Evolutionary conservation across 176 grass and related monocot species (phyloP).

Genomic region (Oryza coarctata): DNA sequence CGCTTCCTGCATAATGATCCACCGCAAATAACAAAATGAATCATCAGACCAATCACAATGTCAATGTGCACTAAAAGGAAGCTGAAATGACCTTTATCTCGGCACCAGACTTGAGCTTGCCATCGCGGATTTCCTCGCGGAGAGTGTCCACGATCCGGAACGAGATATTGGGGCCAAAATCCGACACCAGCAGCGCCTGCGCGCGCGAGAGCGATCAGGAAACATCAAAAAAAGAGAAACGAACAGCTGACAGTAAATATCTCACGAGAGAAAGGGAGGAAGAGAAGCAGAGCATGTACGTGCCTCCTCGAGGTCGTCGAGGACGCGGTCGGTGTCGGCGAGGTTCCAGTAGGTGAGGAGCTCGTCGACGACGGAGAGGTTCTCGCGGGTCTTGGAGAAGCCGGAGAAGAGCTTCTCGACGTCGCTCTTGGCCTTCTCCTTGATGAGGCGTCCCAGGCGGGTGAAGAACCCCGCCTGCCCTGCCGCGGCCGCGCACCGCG

Average conservation of each 20-base stretch:
- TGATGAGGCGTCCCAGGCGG: constrained; percentile 88
- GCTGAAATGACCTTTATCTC: constrained; percentile 77
- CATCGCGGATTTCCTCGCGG: constrained; percentile 79
- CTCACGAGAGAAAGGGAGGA: not conserved
- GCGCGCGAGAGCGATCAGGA: not conserved
- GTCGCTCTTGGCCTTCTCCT: constrained; percentile 99
- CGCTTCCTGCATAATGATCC: constrained; percentile 43
- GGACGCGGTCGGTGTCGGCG: constrained; percentile 84
- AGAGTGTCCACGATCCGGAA: constrained; percentile 88
- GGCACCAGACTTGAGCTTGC: constrained; percentile 88
- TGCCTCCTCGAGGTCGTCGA: constrained; percentile 96
- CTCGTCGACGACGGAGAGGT: constrained; percentile 89
- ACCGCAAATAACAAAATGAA: not conserved
- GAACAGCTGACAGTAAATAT: not conserved
- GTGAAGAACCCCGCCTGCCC: constrained; percentile 97
- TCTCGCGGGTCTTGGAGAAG: constrained; percentile 98
- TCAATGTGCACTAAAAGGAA: not conserved
- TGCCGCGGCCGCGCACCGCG: constrained; percentile 50
- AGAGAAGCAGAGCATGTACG: not conserved
- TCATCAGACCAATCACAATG: not conserved
- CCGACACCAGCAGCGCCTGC: constrained; percentile 90
- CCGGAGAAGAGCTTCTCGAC: constrained; percentile 97
- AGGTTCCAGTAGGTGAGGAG: constrained; percentile 99
- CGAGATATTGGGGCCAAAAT: constrained; percentile 96
- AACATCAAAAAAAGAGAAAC: not conserved